phyloP scores from a whole-genome alignment of 441 rosid genomes.

The Eruca vesicaria region DNA sequence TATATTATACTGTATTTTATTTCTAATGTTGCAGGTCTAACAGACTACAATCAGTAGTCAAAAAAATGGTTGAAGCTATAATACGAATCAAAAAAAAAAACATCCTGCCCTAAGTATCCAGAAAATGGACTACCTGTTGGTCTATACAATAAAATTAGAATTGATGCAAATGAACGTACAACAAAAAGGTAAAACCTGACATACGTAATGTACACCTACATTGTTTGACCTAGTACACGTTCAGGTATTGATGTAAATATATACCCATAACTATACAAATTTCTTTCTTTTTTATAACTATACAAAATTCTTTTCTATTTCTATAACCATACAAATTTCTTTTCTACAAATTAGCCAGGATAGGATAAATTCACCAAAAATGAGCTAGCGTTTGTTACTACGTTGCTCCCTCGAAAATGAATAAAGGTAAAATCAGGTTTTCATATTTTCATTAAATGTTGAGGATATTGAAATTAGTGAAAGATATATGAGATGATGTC shows the following conservation, averaged over 20 bases:
- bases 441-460: no score
- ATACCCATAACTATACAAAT: no score
- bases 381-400: background rate
- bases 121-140: background rate
- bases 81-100: background rate
- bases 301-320: no score
- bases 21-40: background rate
- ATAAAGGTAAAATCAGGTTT: no score
- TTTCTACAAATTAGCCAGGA: background rate
- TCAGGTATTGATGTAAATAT: background rate
- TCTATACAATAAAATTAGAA: background rate
- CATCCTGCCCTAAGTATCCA: background rate
- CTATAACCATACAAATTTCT: no score
- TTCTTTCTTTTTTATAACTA: no score
- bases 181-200: background rate
- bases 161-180: background rate
- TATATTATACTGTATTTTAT: background rate
- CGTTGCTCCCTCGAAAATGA: no score
- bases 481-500: no score
- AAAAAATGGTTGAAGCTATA: background rate
- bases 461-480: no score
- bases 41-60: background rate
- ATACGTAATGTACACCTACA: background rate
- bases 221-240: background rate
- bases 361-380: background rate